Evolutionary conservation across 2,329 filamentous ascomycete species (phyloP).

Genomic region (Fusarium chlamydosporum): DNA sequence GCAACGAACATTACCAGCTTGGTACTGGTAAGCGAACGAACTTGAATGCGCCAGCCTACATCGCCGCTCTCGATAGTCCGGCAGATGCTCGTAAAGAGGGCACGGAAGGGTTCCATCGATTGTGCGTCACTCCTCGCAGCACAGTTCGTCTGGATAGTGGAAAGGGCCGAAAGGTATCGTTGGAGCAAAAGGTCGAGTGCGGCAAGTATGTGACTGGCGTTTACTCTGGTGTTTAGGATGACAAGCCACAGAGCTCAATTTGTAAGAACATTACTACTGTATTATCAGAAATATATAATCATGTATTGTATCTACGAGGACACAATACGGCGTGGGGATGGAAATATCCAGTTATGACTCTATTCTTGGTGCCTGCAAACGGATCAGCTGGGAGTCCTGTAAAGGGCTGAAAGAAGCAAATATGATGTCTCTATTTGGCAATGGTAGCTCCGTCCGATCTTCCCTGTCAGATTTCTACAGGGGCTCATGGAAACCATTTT

Average conservation of each 20-base stretch:
- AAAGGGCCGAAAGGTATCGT: constrained; percentile 76
- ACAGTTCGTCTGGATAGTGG: constrained; percentile 73
- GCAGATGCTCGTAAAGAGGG: constrained; percentile 73
- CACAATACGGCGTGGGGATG: constrained; percentile 37
- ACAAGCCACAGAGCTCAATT: constrained; percentile 4
- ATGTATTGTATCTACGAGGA: constrained; percentile 31
- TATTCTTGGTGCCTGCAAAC: constrained; percentile 17
- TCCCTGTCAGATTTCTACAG: constrained; percentile 24
- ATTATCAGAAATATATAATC: constrained; percentile 40
- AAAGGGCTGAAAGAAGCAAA: neutral
- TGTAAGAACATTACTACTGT: constrained; percentile 31
- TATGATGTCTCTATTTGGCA: neutral
- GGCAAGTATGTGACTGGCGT: constrained; percentile 85
- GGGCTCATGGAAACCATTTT: constrained; percentile 9
- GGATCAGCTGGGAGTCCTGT: neutral
- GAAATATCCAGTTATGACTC: constrained; percentile 22
- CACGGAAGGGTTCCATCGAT: constrained; percentile 75
- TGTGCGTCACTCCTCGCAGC: constrained; percentile 84
- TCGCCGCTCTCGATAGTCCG: constrained; percentile 77
- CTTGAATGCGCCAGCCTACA: constrained; percentile 79
- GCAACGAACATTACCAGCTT: constrained; percentile 93
- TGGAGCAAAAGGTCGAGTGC: constrained; percentile 92
- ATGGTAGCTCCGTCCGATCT: constrained; percentile 13
- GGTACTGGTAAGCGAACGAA: constrained; percentile 93
- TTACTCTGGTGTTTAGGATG: constrained; percentile 74